Evolutionary conservation across 805 yeast genomes (phyloP).

Genomic region (Monosporozyma servazzii): DNA sequence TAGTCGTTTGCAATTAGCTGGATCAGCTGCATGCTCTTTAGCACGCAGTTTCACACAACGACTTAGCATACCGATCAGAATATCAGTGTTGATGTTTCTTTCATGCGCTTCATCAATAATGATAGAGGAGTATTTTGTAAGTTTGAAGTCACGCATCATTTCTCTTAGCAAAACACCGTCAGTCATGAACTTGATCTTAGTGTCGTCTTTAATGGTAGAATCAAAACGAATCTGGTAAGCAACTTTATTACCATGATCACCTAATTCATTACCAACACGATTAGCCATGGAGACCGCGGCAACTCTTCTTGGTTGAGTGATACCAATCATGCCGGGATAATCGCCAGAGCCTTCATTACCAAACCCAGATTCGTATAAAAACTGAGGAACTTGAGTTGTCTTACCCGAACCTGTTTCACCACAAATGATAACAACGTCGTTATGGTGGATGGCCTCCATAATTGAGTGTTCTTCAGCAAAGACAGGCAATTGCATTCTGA

Average conservation of each 20-base stretch:
- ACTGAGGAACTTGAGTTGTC: conserved; percentile 97
- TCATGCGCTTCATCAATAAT: conserved; percentile 98
- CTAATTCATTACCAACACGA: conserved; percentile 69
- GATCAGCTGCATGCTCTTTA: conserved; percentile 40
- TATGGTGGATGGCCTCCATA: conserved; percentile 92
- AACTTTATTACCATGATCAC: conserved; percentile 59
- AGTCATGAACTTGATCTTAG: conserved; percentile 82
- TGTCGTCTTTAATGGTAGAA: conserved; percentile 49
- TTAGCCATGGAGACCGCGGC: conserved; percentile 89
- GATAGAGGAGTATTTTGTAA: conserved; percentile 75
- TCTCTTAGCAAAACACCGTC: conserved; percentile 91
- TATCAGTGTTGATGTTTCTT: conserved; percentile 91
- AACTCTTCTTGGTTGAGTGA: conserved; percentile 92
- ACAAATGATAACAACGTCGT: conserved; percentile 82
- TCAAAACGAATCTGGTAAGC: conserved; percentile 82
- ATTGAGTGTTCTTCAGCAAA: conserved; percentile 82
- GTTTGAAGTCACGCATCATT: conserved; percentile 77
- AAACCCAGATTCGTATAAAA: conserved; percentile 85
- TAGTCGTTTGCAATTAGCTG: conserved; percentile 46
- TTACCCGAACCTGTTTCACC: conserved; percentile 99
- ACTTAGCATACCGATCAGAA: conserved; percentile 87
- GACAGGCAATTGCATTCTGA: conserved; percentile 74
- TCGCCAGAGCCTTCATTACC: conserved; percentile 48
- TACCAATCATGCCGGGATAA: conserved; percentile 89
- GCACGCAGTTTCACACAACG: conserved; percentile 70